Evolutionary conservation across 495 filamentous ascomycete genomes (phyloP), one percentile per base, ranked within the genome.

Genomic region (Antarctomyces pellizariae): DNA sequence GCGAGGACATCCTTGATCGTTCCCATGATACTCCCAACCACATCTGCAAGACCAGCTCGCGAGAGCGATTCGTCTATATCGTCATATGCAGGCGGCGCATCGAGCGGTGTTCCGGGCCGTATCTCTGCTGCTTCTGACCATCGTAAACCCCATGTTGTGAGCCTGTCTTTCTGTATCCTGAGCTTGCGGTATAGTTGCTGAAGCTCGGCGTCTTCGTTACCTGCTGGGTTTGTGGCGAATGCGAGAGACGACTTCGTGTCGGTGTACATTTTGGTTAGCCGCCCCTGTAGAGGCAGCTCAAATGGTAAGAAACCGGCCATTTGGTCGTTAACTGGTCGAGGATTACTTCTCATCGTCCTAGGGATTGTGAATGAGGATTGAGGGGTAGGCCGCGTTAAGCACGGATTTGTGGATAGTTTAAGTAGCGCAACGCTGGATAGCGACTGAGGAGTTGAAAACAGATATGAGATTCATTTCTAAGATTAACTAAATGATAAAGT

Each of bases 221-320:
- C 57, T 17, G 60, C 62, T 4, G 70, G 68, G 11, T 72, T 75
- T 30, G 72, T 75, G 36, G 79, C 66, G 37, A 72, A 77, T 44
- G 82, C 75, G 48, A 74, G 82, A 8, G 75, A 80, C 27, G 70
- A 74, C 44, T 92, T 92, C 24, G 79, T 84, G 50, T 92, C 79
- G 37, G 78, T 75, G 49, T 90, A 92, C 38, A 90, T 64, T 48
- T 84, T 72, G 25, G 79, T 86, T 20, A 92, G 60, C 34, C 78
- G 69, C 33, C 72, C 64, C 45, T 67, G 64, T 34, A 69, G 52
- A 27, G 62, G 53, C 42, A 58, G 42, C 36, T 54, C 48, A 25
- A 57, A 21, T n/a, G n/a, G n/a, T n/a, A n/a, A n/a, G n/a, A n/a
- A n/a, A n/a, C n/a, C n/a, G n/a, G n/a, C n/a, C n/a, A n/a, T n/a